Evolutionary conservation across 306 rosid species (phyloP).

Genomic region (Vicia villosa): DNA sequence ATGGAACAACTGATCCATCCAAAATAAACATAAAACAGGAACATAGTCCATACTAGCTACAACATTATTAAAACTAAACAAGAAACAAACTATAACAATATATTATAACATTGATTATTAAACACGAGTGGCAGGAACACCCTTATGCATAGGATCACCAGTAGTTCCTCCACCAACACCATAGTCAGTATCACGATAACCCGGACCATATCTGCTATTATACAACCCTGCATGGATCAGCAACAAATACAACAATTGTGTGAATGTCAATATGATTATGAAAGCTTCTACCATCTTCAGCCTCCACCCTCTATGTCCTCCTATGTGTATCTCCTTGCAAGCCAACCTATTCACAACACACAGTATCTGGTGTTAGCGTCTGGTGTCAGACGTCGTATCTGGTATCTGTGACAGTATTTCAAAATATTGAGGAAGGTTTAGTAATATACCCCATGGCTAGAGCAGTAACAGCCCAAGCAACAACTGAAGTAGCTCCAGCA

Average conservation of each 20-base stretch:
- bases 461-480: constrained; percentile 87
- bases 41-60: constrained; percentile 2
- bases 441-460: constrained; percentile 51
- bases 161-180: constrained; percentile 45
- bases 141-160: constrained; percentile 63
- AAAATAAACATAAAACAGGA: not conserved
- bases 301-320: constrained; percentile 95
- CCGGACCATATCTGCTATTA: constrained; percentile 87
- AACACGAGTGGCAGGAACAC: constrained; percentile 51
- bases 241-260: constrained; percentile 64
- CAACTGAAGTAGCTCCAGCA: constrained; percentile 60
- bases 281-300: constrained; percentile 74
- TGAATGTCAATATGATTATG: constrained; percentile 67
- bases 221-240: constrained; percentile 79
- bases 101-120: not conserved
- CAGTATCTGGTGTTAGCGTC: too few species aligned
- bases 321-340: constrained; percentile 74
- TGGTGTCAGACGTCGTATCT: too few species aligned
- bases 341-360: constrained; percentile 56
- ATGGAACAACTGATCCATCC: constrained; percentile 6
- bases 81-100: not conserved
- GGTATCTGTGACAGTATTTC: not conserved
- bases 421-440: not conserved
- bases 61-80: not conserved
- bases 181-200: constrained; percentile 70